phyloP scores from a whole-genome alignment of 805 yeast genomes.

The Myxozyma nipponensis region DNA sequence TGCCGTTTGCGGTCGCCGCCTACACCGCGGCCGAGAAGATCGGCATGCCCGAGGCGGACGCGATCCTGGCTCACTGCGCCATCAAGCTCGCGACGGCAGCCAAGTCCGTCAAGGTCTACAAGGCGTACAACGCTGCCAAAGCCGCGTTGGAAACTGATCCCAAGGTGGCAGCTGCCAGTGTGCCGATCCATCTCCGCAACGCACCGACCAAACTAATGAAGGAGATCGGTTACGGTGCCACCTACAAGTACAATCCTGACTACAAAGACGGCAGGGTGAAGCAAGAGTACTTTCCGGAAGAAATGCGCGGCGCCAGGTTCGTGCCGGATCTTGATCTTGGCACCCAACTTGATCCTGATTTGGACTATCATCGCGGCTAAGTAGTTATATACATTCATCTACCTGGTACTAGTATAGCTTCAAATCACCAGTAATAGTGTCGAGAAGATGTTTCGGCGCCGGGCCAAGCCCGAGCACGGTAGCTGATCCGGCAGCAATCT shows the following conservation, averaged over 20 bases:
- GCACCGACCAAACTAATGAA: slow-evolving; percentile 93
- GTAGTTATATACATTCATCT: neutral
- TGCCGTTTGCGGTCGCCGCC: slow-evolving; percentile 83
- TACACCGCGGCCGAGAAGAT: slow-evolving; percentile 83
- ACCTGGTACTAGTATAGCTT: slow-evolving; percentile 57
- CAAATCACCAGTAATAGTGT: slow-evolving; percentile 74
- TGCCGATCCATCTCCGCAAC: slow-evolving; percentile 72
- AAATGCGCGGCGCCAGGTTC: slow-evolving; percentile 47
- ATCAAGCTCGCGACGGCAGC: slow-evolving; percentile 82
- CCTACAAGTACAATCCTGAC: slow-evolving; percentile 86
- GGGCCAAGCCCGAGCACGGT: slow-evolving; percentile 98
- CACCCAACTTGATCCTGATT: slow-evolving; percentile 14
- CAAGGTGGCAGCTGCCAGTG: slow-evolving; percentile 52
- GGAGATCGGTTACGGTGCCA: slow-evolving; percentile 78
- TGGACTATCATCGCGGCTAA: neutral
- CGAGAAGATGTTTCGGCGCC: slow-evolving; percentile 75
- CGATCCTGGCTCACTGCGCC: slow-evolving; percentile 86
- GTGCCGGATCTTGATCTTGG: slow-evolving; percentile 44
- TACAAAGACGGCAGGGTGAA: slow-evolving; percentile 65
- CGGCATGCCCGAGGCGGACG: slow-evolving; percentile 93
- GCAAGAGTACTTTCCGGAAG: slow-evolving; percentile 74
- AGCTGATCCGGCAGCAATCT: slow-evolving; percentile 91
- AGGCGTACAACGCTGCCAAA: slow-evolving; percentile 72
- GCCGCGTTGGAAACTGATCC: slow-evolving; percentile 55
- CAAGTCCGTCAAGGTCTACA: slow-evolving; percentile 80